Base-by-base conservation (phyloP, 2,329 filamentous ascomycete species). In the Trichoderma koningii region DNA sequence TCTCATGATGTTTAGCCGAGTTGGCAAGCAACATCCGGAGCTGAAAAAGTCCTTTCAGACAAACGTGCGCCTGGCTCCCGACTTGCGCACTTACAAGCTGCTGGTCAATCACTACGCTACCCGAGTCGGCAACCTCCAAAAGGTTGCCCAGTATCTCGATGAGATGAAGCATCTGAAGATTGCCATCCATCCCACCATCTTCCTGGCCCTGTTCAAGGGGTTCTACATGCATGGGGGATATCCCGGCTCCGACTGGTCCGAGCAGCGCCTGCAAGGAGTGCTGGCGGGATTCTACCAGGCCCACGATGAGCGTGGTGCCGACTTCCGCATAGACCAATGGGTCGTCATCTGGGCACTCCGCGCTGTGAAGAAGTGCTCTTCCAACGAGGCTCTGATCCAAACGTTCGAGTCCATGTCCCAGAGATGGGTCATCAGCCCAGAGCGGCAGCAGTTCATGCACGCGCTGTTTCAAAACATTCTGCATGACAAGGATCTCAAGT, bases 191-290 rank as follows among this genome's bases (percentile, higher is more conserved):
- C 90, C 89, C 6, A 85, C 89, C 65, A 85, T 96, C 26, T 97
- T 94, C 72, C 81, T 95, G 44, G 83, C 89, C 7, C 80, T 98
- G 3, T 91, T 98, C 77, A 89, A 92, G 71, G 93, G 91, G 0
- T 99, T 98, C 73, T 82, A 84, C 38, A 76, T 80, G 2, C 89
- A 97, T 72, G 94, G 93, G 12, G 87, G 87, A 28, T 73, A 80
- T 26, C 80, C 68, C 1, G 76, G 87, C 68, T 87, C 88, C 0
- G 82, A 86, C 14, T 99, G 95, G 94, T 92, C 86, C 30, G 79
- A 81, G 34, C 77, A 83, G 68, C 84, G 87, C n/a, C 83, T 98
- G 3, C 83, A 89, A 50, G 82, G 81, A 48, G 85, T 92, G 12
- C 90, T 90, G 82, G 75, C 81, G 9, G 85, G 89, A 0, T 87